phyloP scores from a whole-genome alignment of 2,329 filamentous ascomycete species.

The Fusarium humuli region DNA sequence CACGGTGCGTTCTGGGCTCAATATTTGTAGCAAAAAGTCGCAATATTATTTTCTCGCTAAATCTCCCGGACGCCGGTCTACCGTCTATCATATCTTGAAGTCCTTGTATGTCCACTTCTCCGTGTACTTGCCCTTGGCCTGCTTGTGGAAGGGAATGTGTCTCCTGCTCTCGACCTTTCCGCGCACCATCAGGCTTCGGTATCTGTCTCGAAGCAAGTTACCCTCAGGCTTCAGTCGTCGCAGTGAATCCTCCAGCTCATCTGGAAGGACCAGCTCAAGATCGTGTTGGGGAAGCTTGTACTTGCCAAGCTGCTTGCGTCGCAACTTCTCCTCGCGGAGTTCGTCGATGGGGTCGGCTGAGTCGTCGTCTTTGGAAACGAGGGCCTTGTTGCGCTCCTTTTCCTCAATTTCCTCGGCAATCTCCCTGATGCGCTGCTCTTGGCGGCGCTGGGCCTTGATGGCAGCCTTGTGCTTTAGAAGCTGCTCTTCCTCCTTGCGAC shows the following conservation, averaged over 20 bases:
- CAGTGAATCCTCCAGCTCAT: conserved; percentile 86
- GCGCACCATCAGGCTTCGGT: conserved; percentile 86
- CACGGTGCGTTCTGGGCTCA: not conserved
- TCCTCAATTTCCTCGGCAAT: conserved; percentile 73
- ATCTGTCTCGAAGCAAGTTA: conserved; percentile 92
- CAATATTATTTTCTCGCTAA: conserved; percentile 40
- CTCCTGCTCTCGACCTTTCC: conserved; percentile 89
- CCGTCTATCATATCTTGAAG: conserved; percentile 62
- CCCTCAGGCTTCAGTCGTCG: conserved; percentile 90
- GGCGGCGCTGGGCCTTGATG: conserved; percentile 77
- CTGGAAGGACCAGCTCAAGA: conserved; percentile 82
- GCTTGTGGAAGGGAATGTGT: conserved; percentile 82
- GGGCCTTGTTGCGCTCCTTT: conserved; percentile 63
- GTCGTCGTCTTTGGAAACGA: conserved; percentile 56
- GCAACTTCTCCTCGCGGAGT: conserved; percentile 72
- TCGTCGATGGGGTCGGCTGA: conserved; percentile 64
- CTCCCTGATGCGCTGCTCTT: conserved; percentile 77
- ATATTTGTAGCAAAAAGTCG: conserved; percentile 25
- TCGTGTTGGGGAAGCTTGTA: conserved; percentile 79
- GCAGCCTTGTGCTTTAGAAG: conserved; percentile 79
- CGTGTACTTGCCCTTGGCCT: conserved; percentile 81
- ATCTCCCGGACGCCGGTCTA: conserved; percentile 23
- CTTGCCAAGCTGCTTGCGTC: conserved; percentile 80
- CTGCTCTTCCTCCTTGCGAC: conserved; percentile 88
- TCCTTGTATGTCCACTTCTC: conserved; percentile 99